Evolutionary conservation across 2,329 filamentous ascomycete genomes (phyloP).

Genomic region (Arthrobotrys megalospora): DNA sequence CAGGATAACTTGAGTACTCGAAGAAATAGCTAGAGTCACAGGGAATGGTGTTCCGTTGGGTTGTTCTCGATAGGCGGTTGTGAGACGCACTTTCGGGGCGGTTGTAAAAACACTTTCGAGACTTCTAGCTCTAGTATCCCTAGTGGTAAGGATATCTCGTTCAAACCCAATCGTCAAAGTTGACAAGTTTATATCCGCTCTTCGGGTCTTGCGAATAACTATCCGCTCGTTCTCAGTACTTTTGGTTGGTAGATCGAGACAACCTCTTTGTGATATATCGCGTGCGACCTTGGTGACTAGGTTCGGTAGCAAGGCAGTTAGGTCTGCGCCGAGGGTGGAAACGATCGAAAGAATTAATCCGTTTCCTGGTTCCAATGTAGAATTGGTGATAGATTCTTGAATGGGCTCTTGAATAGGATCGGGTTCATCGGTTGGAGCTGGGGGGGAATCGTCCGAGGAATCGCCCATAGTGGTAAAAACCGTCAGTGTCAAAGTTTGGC

Average conservation of each 20-base stretch:
- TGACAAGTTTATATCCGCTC: neutral
- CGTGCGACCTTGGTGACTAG: neutral
- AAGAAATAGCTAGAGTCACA: neutral
- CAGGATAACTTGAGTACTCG: neutral
- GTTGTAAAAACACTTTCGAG: neutral
- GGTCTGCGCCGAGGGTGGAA: neutral
- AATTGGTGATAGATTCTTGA: neutral
- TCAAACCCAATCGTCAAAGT: neutral
- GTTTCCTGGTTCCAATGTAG: neutral
- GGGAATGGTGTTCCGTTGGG: neutral
- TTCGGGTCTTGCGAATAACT: neutral
- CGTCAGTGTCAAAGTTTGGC: slow-evolving; percentile 9
- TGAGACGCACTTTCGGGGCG: neutral
- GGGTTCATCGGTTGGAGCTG: neutral
- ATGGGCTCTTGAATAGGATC: neutral
- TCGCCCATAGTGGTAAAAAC: neutral
- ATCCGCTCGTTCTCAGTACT: neutral
- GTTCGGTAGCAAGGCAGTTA: neutral
- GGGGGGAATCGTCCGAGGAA: neutral
- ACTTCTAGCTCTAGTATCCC: too few relatives aligned
- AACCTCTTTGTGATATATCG: neutral
- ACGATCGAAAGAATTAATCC: neutral
- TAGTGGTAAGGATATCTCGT: neutral
- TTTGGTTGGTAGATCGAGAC: neutral
- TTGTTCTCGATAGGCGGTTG: neutral